Conservation (phyloP, 192 early-diverging fungal species). For the Coemansia sp. region DNA sequence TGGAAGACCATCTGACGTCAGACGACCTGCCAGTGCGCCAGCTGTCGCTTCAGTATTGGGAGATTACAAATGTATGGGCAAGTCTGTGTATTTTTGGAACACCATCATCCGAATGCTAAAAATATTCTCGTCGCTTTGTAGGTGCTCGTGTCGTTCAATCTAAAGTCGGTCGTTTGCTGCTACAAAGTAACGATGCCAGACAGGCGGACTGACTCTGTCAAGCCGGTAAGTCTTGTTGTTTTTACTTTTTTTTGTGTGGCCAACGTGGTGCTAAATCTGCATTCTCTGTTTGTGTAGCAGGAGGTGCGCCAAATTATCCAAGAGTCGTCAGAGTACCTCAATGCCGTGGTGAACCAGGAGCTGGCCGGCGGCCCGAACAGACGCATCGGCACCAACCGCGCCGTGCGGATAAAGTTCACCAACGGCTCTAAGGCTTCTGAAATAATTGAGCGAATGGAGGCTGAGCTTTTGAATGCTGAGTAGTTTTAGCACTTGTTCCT, state of each 20-base stretch:
- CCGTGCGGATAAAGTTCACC: conserved; percentile 29
- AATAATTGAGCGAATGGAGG: conserved; percentile 29
- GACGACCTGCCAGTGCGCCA: conserved; percentile 35
- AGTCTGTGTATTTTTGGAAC: neutral
- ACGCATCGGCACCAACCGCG: conserved; percentile 17
- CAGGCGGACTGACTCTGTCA: conserved; percentile 4
- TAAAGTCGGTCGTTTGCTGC: conserved; percentile 40
- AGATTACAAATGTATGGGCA: conserved; percentile 33
- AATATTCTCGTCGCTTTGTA: conserved; percentile 8
- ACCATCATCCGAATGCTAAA: neutral
- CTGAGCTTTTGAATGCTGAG: conserved; percentile 12
- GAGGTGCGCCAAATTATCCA: conserved; percentile 39
- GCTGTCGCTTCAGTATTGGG: conserved; percentile 52
- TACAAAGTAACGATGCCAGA: conserved; percentile 37
- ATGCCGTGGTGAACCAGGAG: conserved; percentile 42
- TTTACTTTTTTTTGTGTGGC: neutral
- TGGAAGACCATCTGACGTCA: conserved; percentile 37
- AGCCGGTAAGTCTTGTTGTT: conserved; percentile 20
- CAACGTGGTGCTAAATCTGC: neutral
- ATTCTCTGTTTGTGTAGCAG: conserved; percentile 23
- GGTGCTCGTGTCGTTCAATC: conserved; percentile 46
- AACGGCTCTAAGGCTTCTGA: conserved; percentile 25
- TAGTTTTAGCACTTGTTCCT: neutral
- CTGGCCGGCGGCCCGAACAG: conserved; percentile 18
- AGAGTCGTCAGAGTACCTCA: conserved; percentile 46